Conservation (phyloP, 345 rosid species). For the Gossypium stocksii region DNA sequence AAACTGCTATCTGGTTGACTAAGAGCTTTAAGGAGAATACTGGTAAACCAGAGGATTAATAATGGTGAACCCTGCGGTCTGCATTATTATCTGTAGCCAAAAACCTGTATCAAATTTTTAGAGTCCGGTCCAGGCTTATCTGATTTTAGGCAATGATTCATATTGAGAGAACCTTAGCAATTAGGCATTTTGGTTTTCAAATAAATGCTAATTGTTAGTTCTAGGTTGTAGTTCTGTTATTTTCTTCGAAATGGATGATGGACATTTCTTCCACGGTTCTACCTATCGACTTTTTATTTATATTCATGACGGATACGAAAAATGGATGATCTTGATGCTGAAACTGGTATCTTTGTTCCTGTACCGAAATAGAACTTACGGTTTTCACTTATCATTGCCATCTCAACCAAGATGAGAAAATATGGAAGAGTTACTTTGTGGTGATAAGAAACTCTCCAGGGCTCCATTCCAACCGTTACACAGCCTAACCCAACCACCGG, state of each 20-base stretch:
- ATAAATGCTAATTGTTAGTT: conserved; percentile 18
- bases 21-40: conserved; percentile 96
- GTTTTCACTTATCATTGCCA: not conserved
- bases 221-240: conserved; percentile 15
- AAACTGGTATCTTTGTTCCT: not conserved
- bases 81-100: conserved; percentile 26
- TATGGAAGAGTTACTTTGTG: not conserved
- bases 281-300: not conserved
- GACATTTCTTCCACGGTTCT: not conserved
- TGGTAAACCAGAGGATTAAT: conserved; percentile 43
- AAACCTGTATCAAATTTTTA: conserved; percentile 5
- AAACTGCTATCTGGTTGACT: conserved; percentile 96
- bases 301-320: not conserved
- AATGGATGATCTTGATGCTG: not conserved
- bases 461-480: not conserved
- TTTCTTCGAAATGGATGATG: conserved; percentile 9
- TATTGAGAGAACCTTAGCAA: conserved; percentile 18
- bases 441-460: not conserved
- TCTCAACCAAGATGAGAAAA: not conserved
- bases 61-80: not conserved
- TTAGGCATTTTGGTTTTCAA: conserved; percentile 10
- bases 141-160: conserved; percentile 3
- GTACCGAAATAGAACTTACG: not conserved
- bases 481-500: not conserved
- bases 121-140: conserved; percentile 7